A percentile compares a stretch with the other conserved stretches of the same genome.
phyloP scores from a whole-genome alignment of 805 yeast species.

The Metschnikowia sp. region DNA sequence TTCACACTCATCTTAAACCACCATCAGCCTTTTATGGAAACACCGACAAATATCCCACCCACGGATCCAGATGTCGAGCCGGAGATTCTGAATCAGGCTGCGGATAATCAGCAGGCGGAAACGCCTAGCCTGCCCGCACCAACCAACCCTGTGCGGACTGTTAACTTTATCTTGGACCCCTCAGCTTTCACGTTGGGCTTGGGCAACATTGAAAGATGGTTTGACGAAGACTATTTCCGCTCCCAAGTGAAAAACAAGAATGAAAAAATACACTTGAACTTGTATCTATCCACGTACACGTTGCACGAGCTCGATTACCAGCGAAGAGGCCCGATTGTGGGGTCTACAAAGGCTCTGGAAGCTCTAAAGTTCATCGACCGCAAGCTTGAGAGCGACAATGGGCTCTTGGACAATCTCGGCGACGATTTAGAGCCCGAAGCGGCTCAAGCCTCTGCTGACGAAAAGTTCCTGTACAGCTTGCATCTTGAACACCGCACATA shows the following conservation, averaged over 20 bases:
- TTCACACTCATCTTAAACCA: not conserved
- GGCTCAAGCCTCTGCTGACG: not conserved
- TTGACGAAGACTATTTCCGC: conserved; percentile 33
- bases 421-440: not conserved
- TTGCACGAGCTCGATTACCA: conserved; percentile 23
- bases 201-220: conserved; percentile 66
- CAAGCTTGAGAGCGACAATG: conserved; percentile 24
- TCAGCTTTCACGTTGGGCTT: conserved; percentile 67
- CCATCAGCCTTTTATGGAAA: conserved; percentile 10
- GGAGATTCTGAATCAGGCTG: not conserved
- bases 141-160: conserved; percentile 4
- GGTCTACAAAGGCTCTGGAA: conserved; percentile 63
- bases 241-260: conserved; percentile 20
- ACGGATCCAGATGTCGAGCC: conserved; percentile 6
- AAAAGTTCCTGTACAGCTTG: conserved; percentile 21
- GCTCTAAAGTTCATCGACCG: conserved; percentile 60
- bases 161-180: conserved; percentile 58
- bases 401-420: not conserved
- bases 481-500: conserved; percentile 40
- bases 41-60: conserved; percentile 2
- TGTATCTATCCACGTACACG: conserved; percentile 52
- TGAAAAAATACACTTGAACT: conserved; percentile 25
- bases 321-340: conserved; percentile 47
- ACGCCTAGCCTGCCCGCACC: not conserved
- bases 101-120: not conserved